Conservation (phyloP, 2,329 filamentous ascomycete species). For the Dactylellina cionopaga region DNA sequence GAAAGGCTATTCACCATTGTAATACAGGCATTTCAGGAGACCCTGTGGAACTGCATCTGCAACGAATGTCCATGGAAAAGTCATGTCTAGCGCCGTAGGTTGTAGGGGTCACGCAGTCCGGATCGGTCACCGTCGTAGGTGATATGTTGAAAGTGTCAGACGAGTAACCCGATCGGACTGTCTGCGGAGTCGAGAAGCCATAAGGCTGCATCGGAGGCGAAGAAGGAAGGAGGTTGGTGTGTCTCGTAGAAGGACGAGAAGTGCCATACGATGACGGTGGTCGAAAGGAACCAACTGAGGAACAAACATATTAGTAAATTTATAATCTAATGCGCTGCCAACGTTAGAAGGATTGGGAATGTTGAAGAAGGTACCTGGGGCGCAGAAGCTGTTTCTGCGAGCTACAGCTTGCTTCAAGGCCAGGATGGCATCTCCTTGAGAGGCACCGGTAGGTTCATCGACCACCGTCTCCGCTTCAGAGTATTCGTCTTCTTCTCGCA, state of each 20-base stretch:
- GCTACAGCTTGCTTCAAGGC: conserved; percentile 49
- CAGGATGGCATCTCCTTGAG: conserved; percentile 45
- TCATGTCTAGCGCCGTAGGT: conserved; percentile 33
- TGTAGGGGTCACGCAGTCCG: conserved; percentile 43
- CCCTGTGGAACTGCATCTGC: conserved; percentile 36
- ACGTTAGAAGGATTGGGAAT: background rate
- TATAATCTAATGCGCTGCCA: background rate
- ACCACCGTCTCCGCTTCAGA: conserved; percentile 49
- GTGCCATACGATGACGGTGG: conserved; percentile 45
- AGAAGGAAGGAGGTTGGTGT: conserved; percentile 41
- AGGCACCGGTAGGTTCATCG: conserved; percentile 28
- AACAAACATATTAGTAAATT: background rate
- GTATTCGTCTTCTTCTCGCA: conserved; percentile 51
- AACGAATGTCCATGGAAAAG: conserved; percentile 49
- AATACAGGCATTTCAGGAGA: conserved; percentile 52
- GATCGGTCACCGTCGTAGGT: conserved; percentile 45
- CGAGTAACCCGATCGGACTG: conserved; percentile 45
- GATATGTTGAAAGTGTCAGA: conserved; percentile 50
- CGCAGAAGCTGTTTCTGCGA: conserved; percentile 37
- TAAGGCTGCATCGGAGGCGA: conserved; percentile 39
- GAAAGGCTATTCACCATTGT: conserved; percentile 53
- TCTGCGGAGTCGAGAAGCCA: conserved; percentile 44
- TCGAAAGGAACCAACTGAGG: conserved; percentile 13
- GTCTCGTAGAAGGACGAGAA: conserved; percentile 46
- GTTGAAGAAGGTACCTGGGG: conserved; percentile 28